Evolutionary conservation across 1,139 yeast species (phyloP).

Genomic region (Scheffersomyces quercinus): DNA sequence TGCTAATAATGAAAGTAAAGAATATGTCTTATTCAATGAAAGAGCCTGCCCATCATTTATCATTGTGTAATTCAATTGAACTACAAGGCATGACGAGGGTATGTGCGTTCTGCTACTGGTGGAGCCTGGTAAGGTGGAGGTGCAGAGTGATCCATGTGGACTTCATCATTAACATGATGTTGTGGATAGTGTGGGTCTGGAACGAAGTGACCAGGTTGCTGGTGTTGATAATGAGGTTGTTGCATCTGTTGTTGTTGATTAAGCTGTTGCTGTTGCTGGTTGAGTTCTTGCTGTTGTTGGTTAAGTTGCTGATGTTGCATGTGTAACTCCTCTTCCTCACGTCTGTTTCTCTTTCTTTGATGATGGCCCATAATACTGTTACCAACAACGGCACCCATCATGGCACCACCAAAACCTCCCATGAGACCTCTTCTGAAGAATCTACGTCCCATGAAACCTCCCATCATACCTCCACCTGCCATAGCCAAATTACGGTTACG

Average conservation of each 20-base stretch:
- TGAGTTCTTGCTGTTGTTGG: background rate
- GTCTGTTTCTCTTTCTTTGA: constrained; percentile 1
- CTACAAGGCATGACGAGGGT: too few species aligned
- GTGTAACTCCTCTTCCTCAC: constrained; percentile 1
- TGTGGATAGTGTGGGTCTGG: too few species aligned
- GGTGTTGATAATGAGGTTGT: background rate
- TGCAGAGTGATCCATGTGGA: too few species aligned
- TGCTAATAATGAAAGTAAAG: too few species aligned
- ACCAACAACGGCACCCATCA: constrained; percentile 23
- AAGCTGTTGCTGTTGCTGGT: background rate
- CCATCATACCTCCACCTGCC: background rate
- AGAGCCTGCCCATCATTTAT: too few species aligned
- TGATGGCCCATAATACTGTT: constrained; percentile 17
- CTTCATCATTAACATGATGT: too few species aligned
- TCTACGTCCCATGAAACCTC: constrained; percentile 7
- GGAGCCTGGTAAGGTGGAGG: too few species aligned
- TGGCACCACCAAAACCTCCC: constrained; percentile 23
- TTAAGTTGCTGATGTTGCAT: constrained; percentile 1
- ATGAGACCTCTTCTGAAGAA: constrained; percentile 17
- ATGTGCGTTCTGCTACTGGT: too few species aligned
- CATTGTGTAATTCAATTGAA: too few species aligned
- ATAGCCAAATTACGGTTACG: background rate
- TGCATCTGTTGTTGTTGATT: constrained; percentile 1
- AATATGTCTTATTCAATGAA: too few species aligned
- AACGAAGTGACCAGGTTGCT: constrained; percentile 3